phyloP scores from a whole-genome alignment of 2,329 filamentous ascomycete genomes.

The Nemania sp. region DNA sequence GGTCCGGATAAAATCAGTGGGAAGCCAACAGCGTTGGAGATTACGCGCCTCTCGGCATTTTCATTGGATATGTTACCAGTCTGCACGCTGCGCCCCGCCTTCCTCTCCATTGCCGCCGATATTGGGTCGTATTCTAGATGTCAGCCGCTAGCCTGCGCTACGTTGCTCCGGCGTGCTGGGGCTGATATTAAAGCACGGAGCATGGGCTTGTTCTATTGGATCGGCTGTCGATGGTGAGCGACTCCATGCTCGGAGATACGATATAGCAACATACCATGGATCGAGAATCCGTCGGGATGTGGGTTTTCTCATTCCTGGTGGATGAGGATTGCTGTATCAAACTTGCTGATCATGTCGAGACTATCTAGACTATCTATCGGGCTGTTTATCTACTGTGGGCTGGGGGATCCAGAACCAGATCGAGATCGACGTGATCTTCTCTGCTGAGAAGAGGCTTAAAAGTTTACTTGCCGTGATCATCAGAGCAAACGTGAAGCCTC shows the following conservation, averaged over 20 bases:
- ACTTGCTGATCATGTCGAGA: background rate
- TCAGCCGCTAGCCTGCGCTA: constrained; percentile 20
- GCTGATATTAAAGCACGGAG: constrained; percentile 13
- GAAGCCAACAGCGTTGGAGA: constrained; percentile 2
- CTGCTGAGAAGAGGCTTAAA: constrained; percentile 38
- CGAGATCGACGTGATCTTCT: constrained; percentile 38
- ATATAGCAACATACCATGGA: constrained; percentile 21
- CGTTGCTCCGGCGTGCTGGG: constrained; percentile 7
- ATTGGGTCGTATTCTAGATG: constrained; percentile 24
- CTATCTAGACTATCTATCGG: background rate
- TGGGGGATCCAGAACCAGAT: constrained; percentile 18
- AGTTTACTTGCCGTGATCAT: constrained; percentile 39
- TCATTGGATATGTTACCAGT: background rate
- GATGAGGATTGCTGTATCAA: background rate
- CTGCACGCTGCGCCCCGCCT: background rate
- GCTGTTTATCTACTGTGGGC: constrained; percentile 5
- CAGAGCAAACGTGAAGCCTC: constrained; percentile 29
- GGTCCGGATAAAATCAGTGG: constrained; percentile 24
- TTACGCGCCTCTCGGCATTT: constrained; percentile 24
- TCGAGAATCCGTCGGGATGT: constrained; percentile 13
- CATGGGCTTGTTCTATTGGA: background rate
- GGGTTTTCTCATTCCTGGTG: constrained; percentile 2
- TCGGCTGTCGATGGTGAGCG: background rate
- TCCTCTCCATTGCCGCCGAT: constrained; percentile 3
- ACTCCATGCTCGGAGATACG: background rate